phyloP scores from a whole-genome alignment of 352 stramenopile genomes.

The Blastocystis sp. region DNA sequence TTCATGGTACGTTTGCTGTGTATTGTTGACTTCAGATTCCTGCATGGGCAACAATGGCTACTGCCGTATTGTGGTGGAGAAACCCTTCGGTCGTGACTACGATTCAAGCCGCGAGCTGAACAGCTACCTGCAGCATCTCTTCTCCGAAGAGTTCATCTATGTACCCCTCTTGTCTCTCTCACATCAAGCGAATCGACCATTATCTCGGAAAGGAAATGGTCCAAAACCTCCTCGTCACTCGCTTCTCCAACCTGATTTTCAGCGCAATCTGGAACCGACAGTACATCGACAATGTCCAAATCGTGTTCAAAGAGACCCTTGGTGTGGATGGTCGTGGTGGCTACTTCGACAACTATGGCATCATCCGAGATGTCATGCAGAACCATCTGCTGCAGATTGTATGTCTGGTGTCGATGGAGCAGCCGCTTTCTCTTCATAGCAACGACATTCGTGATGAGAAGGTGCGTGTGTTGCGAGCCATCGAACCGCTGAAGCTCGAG shows the following conservation, averaged over 20 bases:
- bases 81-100: constrained; percentile 92
- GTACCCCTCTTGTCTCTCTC: constrained; percentile 58
- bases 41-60: constrained; percentile 70
- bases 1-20: constrained; percentile 64
- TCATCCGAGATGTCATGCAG: constrained; percentile 97
- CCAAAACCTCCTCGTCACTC: constrained; percentile 88
- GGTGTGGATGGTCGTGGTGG: constrained; percentile 85
- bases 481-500: constrained; percentile 81
- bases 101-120: constrained; percentile 82
- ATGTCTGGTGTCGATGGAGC: constrained; percentile 90
- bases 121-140: constrained; percentile 75
- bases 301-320: constrained; percentile 95
- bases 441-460: constrained; percentile 91
- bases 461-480: constrained; percentile 90
- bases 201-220: constrained; percentile 93
- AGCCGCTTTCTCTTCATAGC: constrained; percentile 72
- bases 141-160: constrained; percentile 70
- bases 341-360: constrained; percentile 95
- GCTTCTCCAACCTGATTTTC: constrained; percentile 93
- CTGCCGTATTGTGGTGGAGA: constrained; percentile 93
- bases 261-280: constrained; percentile 91
- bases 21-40: constrained; percentile 65
- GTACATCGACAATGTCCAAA: constrained; percentile 86
- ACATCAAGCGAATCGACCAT: constrained; percentile 84
- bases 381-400: constrained; percentile 94